A percentile compares a stretch with the other conserved stretches of the same genome.
phyloP scores from a whole-genome alignment of 2,329 filamentous ascomycete species.

The Westerdykella aurantiaca region DNA sequence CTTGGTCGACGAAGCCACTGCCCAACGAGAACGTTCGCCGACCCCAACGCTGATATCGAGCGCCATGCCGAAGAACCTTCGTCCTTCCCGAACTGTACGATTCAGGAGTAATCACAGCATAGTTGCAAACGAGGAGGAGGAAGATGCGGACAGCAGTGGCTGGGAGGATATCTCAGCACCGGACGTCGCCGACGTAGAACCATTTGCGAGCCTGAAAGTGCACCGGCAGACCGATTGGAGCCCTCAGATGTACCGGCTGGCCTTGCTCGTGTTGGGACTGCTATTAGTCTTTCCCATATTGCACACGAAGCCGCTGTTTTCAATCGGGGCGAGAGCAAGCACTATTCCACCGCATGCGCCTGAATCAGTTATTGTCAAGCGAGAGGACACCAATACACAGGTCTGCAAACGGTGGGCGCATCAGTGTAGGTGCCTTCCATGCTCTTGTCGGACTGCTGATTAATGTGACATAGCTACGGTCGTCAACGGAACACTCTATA shows the following conservation, averaged over 20 bases:
- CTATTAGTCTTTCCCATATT: constrained; percentile 19
- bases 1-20: constrained; percentile 30
- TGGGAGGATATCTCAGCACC: constrained; percentile 26
- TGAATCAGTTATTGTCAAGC: constrained; percentile 17
- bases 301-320: constrained; percentile 22
- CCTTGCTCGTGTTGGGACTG: constrained; percentile 16
- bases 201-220: constrained; percentile 3
- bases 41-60: constrained; percentile 18
- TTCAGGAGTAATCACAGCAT: constrained; percentile 30
- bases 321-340: constrained; percentile 22
- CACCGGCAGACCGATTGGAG: constrained; percentile 5
- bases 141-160: constrained; percentile 12
- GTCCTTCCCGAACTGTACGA: constrained; percentile 25
- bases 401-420: constrained; percentile 36
- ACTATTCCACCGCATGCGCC: constrained; percentile 19
- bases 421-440: constrained; percentile 16
- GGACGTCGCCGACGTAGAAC: constrained; percentile 14
- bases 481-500: constrained; percentile 69
- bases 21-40: constrained; percentile 25
- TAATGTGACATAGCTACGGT: constrained; percentile 47
- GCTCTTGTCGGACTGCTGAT: neutral
- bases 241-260: constrained; percentile 23
- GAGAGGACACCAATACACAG: constrained; percentile 29
- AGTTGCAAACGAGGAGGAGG: constrained; percentile 13
- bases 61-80: constrained; percentile 14